Evolutionary conservation across 2,329 filamentous ascomycete species (phyloP), one percentile per base, ranked within the genome.

Genomic region (Scytalidium sp.): DNA sequence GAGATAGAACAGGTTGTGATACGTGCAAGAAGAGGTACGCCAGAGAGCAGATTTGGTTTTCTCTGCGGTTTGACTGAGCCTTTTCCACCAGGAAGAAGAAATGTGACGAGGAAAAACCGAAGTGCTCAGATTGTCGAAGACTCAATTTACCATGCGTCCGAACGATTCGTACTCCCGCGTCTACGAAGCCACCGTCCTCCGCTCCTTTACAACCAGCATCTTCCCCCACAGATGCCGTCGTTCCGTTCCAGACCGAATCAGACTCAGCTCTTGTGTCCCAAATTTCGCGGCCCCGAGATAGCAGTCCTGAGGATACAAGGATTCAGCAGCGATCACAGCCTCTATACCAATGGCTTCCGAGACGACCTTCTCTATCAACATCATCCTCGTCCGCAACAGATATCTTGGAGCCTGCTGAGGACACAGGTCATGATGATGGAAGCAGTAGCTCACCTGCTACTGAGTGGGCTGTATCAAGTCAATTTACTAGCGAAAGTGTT

Each of bases 31-130:
- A 36, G 15, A 41, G 45, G 45, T 41, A 41, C 20, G 29, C 21
- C 41, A 11, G 7, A 39, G n/a, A 22, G 3, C 1, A 45, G 17
- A 19, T 17, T 17, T 2, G 5, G n/a, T 7, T 21, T 2, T 32
- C 20, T 23, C 10, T 15, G 19, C 20, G 19, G 41, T 23, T 36
- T 36, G 32, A 36, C 41, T 43, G 25, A 43, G 13, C 15, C 19
- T 43, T 43, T 10, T 8, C 3, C n/a, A 25, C 22, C 20, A 47
- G 45, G 19, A 41, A 40, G 23, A 47, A 47, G 32, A 47, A 47
- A 25, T 47, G 45, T 21, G 45, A 47, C 41, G 45, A 47, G 25
- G 32, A 8, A 41, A 25, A 41, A 25, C 45, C 45, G 5, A 47
- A 27, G 41, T 47, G 45, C 17, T 36, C 32, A 11, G 45, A 47